phyloP scores from a whole-genome alignment of 2,329 filamentous ascomycete genomes.

The Bipolaris cookei region DNA sequence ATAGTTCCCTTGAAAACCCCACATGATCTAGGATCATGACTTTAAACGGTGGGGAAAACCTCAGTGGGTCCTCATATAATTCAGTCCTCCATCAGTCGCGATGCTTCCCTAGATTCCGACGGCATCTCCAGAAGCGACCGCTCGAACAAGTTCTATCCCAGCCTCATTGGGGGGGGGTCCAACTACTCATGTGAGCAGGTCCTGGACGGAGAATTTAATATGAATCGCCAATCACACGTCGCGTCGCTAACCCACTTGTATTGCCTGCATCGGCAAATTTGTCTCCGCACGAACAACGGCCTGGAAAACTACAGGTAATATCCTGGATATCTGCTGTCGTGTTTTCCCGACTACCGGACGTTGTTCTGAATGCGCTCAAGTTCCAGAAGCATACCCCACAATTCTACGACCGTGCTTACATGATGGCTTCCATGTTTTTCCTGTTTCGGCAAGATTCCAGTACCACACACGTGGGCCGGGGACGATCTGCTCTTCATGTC shows the following conservation, averaged over 20 bases:
- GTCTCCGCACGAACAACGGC: conserved; percentile 13
- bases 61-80: conserved; percentile 13
- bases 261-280: conserved; percentile 4
- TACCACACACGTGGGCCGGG: conserved; percentile 1
- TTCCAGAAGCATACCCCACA: background rate
- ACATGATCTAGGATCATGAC: conserved; percentile 1
- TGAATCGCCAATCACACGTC: conserved; percentile 7
- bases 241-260: background rate
- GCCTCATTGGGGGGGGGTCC: background rate
- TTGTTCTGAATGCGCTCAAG: background rate
- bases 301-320: conserved; percentile 8
- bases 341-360: background rate
- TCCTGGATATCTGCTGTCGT: conserved; percentile 9
- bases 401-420: background rate
- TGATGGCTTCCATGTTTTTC: background rate
- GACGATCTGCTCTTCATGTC: background rate
- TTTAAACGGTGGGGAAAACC: conserved; percentile 13
- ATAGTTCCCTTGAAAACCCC: background rate
- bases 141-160: background rate
- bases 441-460: background rate
- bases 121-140: conserved; percentile 1
- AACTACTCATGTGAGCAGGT: conserved; percentile 8
- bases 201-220: conserved; percentile 5
- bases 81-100: conserved; percentile 5
- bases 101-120: conserved; percentile 16